Evolutionary conservation across 2,329 filamentous ascomycete species (phyloP), one percentile per base, ranked within the genome.

Genomic region (Aspergillus hiratsukae): DNA sequence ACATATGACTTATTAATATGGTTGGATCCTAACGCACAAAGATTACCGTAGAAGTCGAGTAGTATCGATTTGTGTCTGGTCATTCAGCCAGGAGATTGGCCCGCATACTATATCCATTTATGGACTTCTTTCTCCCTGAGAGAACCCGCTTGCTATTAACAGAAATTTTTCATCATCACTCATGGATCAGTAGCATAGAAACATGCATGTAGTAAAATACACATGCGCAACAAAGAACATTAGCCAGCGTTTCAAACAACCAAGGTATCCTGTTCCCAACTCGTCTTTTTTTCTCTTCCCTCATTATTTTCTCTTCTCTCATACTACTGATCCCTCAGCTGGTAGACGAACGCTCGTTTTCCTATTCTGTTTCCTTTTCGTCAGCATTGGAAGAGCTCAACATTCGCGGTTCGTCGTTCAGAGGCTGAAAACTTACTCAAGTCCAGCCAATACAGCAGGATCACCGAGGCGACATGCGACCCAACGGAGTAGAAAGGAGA

Each of bases 301-400:
- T 35, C 31, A 35, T 35, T 35, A 17, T 6, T 14, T 35, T 17
- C 31, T 37, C 31, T 37, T 37, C 31, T 37, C 31, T 37, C 11
- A n/a, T 5, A 37, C 5, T 5, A 37, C 14, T 37, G 14, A 37
- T 37, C 31, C 14, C 14, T 37, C 31, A 17, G 31, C 31, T 37
- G 14, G 31, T 14, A 6, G 31, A 37, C 14, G 14, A 37, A 37
- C 17, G 31, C 17, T 17, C 31, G 29, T 23, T 51, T 23, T 10
- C 46, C 41, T 35, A 23, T 48, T 49, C 3, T 49, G 35, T 55
- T 40, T 21, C 10, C 17, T 17, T 53, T 37, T 46, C 27, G 56
- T 57, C 43, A 57, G 51, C 54, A 54, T 56, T 48, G 52, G n/a
- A 45, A 14, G 23, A 51, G 11, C 43, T 48, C 41, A 37, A 48